Base-by-base conservation (phyloP, 768 basidiomycete genomes). In the Leucosporidium scottii region DNA sequence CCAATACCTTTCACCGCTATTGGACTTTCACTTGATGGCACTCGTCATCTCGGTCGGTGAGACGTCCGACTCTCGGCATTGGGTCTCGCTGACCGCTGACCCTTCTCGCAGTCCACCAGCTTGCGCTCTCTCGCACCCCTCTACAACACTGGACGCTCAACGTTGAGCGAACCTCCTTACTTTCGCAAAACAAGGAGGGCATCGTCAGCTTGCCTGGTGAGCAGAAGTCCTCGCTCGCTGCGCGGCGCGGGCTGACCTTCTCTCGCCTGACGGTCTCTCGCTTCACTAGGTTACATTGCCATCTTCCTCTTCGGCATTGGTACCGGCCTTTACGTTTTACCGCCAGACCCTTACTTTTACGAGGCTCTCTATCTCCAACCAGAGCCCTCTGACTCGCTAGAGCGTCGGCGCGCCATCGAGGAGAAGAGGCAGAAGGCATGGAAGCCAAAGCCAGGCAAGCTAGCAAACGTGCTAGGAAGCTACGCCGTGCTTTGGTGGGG, bases 171-270 rank as follows among this genome's bases (percentile, higher is more conserved):
- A 80, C 78, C 15, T 82, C 82, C 44, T 57, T 93, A 5, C 71
- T 97, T 44, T 85, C 84, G 44, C 83, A 85, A 25, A 98, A 99
- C 81, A 96, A 96, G 75, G 96, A 99, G 77, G 96, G 96, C 0
- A 75, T 99, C 27, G 81, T 88, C 39, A 92, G 90, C 1, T 81
- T 94, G 25, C 78, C 84, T 63, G 91, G 89, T 87, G 39, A n/a
- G 74, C 66, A 44, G 27, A 18, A 18, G 3, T 18, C 28, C 12
- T 3, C 6, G 5, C n/a, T 61, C 55, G 3, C 54, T 21, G 34
- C 51, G 20, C 28, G 13, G 7, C 27, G 17, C 49, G 27, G 48
- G 28, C 7, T 31, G 7, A 21, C 18, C 13, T 48, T 17, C 9
- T 15, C 23, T 48, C 39, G 5, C 5, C 34, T 10, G 34, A 4